Base-by-base conservation (phyloP, 306 rosid genomes). In the Datisca glomerata region DNA sequence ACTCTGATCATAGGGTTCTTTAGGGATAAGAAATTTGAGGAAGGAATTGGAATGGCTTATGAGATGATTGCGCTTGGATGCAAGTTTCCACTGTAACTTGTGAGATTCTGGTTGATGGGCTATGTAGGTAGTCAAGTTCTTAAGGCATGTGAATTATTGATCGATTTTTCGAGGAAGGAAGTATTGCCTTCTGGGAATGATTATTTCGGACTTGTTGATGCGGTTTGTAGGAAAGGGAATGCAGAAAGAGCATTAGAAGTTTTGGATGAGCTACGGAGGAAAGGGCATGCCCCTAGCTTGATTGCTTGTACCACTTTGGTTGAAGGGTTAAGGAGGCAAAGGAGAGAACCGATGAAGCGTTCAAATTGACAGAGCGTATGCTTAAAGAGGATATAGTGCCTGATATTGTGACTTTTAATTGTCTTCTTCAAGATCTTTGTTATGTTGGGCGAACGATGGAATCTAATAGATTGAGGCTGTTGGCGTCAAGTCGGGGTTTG, bases 1-100 rank as follows among this genome's bases (percentile, higher is more conserved):
- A 86, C 87, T 17, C 72, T 86, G 77, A 73, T 86, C 21, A 79
- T 27, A 40, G 96, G 93, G n/a, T 41, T 82, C 75, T 79, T 86
- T 33, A 79, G 85, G 49, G 75, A 79, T 45, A 12, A 75, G 28
- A 71, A 55, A 59, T 45, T 75, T 57, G 75, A 81, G 14, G 74
- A 81, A 51, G 93, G 85, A 48, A 47, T 82, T 61, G 87, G 52
- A 21, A 76, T 86, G 87, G 93, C 81, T 56, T 61, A 72, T 12
- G 94, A 86, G 64, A 82, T 86, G 94, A 60, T 75, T 68, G 79
- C 70, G 2, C 41, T 81, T 21, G 72, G 86, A 18, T 70, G 67
- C 34, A 51, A 42, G 16, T 51, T 81, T 60, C 96, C 0, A 13
- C 13, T 34, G 92, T 73, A 11, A 81, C 84, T 32, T 86, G 96